Percentiles rank a stretch among this genome's conserved stretches.
These are phyloP conservation scores for Sordariomycetes sp. DNA, from an alignment of 2,329 filamentous ascomycete species.

Conservation along the genomic window DNA sequence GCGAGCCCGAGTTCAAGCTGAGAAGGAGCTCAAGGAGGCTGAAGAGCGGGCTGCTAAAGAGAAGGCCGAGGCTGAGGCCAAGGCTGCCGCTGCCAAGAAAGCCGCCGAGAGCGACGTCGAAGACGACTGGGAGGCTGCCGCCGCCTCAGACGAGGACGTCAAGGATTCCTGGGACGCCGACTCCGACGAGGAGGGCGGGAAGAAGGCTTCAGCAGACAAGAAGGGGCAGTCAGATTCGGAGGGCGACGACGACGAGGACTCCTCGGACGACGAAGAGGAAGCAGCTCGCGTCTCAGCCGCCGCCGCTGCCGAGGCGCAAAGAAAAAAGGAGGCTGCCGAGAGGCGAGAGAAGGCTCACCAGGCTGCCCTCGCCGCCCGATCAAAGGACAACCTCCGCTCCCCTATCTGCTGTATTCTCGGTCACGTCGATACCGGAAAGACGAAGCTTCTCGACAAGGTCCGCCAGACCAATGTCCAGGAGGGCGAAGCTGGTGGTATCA, in stretches of 20 bases:
- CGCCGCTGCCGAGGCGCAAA: slow-evolving; percentile 61
- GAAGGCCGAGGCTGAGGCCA: slow-evolving; percentile 47
- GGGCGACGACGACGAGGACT: slow-evolving; percentile 32
- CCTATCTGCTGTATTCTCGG: slow-evolving; percentile 99
- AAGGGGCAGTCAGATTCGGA: slow-evolving; percentile 26
- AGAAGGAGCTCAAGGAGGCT: slow-evolving; percentile 53
- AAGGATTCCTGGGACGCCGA: slow-evolving; percentile 96
- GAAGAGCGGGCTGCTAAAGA: slow-evolving; percentile 50
- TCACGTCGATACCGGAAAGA: slow-evolving; percentile 99
- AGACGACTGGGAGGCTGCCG: slow-evolving; percentile 84
- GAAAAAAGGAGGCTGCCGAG: slow-evolving; percentile 83
- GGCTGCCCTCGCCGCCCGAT: slow-evolving; percentile 82
- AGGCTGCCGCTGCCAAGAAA: slow-evolving; percentile 43
- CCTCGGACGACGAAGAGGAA: slow-evolving; percentile 16
- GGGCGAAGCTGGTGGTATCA: slow-evolving; percentile 98
- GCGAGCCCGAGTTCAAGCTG: slow-evolving; percentile 58
- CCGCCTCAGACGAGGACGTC: slow-evolving; percentile 66
- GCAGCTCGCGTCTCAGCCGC: slow-evolving; percentile 63
- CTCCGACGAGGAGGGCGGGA: slow-evolving; percentile 58
- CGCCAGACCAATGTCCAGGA: slow-evolving; percentile 98
- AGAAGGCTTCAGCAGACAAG: no score
- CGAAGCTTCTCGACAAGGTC: slow-evolving; percentile 97
- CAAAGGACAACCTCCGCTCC: slow-evolving; percentile 88
- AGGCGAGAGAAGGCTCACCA: slow-evolving; percentile 84
- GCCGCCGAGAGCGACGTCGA: slow-evolving; percentile 53